Conservation (phyloP, 164 flowering plant species). For the Umbellularia californica region DNA sequence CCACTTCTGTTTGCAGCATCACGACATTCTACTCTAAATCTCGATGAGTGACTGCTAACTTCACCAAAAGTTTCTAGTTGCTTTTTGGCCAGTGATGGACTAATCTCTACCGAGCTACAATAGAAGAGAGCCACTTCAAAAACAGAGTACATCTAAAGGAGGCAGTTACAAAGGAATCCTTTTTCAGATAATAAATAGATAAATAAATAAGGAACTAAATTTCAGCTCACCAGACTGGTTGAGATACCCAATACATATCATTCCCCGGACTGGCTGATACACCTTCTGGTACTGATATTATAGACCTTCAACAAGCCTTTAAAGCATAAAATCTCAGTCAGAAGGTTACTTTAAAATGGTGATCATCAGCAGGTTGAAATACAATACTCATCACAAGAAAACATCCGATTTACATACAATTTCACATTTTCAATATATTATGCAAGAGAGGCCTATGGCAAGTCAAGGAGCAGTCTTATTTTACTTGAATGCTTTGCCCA, state of each 20-base stretch:
- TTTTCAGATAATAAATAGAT: no score
- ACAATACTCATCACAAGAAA: neutral
- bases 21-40: slow-evolving; percentile 82
- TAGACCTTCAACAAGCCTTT: neutral
- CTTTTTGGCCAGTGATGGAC: slow-evolving; percentile 80
- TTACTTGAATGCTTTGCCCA: neutral
- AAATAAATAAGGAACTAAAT: no score
- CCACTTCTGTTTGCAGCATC: slow-evolving; percentile 86
- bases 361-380: neutral
- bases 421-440: neutral
- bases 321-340: neutral
- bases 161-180: no score
- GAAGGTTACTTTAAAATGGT: neutral
- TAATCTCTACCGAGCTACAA: slow-evolving; percentile 93
- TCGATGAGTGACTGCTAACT: slow-evolving; percentile 72
- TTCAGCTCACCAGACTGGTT: neutral
- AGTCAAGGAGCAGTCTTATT: neutral
- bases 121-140: slow-evolving; percentile 7
- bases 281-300: neutral
- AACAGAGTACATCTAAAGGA: no score
- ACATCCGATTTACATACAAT: neutral
- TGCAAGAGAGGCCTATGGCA: neutral
- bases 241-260: neutral
- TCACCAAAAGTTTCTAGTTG: slow-evolving; percentile 88
- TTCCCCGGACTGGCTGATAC: neutral